Conservation (phyloP, 2,329 filamentous ascomycete species). For the Falciphora oryzae region DNA sequence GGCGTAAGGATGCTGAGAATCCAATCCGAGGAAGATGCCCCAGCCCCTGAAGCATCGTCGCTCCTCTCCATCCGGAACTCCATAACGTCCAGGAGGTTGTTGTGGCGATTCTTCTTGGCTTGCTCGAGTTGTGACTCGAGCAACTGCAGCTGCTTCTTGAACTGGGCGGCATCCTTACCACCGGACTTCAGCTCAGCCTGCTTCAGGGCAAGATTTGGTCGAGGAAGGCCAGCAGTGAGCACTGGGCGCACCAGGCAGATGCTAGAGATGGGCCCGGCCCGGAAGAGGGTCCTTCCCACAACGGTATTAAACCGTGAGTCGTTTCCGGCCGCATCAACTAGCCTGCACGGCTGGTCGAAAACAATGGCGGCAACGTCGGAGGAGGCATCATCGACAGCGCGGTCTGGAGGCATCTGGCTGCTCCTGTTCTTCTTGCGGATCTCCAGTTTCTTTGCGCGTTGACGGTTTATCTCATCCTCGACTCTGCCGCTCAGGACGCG, state of each 20-base stretch:
- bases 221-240: conserved; percentile 45
- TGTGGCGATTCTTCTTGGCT: conserved; percentile 68
- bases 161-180: conserved; percentile 52
- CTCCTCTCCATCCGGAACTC: conserved; percentile 66
- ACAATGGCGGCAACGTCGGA: conserved; percentile 36
- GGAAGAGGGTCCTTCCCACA: conserved; percentile 60
- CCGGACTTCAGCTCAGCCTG: conserved; percentile 55
- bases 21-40: conserved; percentile 43
- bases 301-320: conserved; percentile 65
- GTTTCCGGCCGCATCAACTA: conserved; percentile 59
- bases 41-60: conserved; percentile 21
- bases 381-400: conserved; percentile 26
- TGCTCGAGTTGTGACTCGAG: conserved; percentile 73
- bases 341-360: conserved; percentile 62
- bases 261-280: conserved; percentile 59
- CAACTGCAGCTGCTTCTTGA: conserved; percentile 70
- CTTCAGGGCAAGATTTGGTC: conserved; percentile 68
- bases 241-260: conserved; percentile 69
- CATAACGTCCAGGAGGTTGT: conserved; percentile 71
- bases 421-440: conserved; percentile 54
- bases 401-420: conserved; percentile 32
- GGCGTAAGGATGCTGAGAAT: conserved; percentile 70
- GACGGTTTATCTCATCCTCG: conserved; percentile 64
- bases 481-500: conserved; percentile 65
- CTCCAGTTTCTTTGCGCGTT: conserved; percentile 59